Percentiles rank a stretch among this genome's conserved stretches.
phyloP scores from a whole-genome alignment of 441 rosid genomes.

The Viola pubescens region DNA sequence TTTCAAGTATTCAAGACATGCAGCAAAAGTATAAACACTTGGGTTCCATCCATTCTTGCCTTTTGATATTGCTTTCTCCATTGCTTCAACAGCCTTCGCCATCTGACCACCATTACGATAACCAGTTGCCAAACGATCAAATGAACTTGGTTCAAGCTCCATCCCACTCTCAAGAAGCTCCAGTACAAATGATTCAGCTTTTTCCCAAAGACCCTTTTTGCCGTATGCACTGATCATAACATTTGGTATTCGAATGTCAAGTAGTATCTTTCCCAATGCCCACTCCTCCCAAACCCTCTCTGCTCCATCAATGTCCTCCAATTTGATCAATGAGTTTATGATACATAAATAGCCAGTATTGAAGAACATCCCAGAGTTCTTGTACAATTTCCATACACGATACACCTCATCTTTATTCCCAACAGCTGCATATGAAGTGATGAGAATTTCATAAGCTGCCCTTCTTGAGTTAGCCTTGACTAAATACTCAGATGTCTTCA shows the following conservation, averaged over 20 bases:
- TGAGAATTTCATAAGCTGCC: constrained; percentile 23
- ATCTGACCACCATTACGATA: constrained; percentile 18
- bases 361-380: constrained; percentile 8
- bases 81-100: constrained; percentile 28
- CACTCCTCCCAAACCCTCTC: constrained; percentile 33
- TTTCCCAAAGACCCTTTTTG: constrained; percentile 26
- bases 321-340: constrained; percentile 28
- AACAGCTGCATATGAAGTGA: constrained; percentile 27
- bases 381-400: constrained; percentile 32
- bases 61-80: constrained; percentile 25
- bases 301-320: constrained; percentile 31
- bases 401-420: constrained; percentile 32
- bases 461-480: background rate
- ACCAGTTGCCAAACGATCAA: constrained; percentile 30
- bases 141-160: constrained; percentile 24
- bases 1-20: constrained; percentile 26
- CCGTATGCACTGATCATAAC: constrained; percentile 28
- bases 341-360: constrained; percentile 23
- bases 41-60: constrained; percentile 19
- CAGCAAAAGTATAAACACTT: constrained; percentile 11
- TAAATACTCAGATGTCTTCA: constrained; percentile 27
- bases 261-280: constrained; percentile 13
- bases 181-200: constrained; percentile 28
- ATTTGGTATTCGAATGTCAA: constrained; percentile 30
- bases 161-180: constrained; percentile 26